Evolutionary conservation across 495 filamentous ascomycete genomes (phyloP).

Genomic region (Xylaria intraflava): DNA sequence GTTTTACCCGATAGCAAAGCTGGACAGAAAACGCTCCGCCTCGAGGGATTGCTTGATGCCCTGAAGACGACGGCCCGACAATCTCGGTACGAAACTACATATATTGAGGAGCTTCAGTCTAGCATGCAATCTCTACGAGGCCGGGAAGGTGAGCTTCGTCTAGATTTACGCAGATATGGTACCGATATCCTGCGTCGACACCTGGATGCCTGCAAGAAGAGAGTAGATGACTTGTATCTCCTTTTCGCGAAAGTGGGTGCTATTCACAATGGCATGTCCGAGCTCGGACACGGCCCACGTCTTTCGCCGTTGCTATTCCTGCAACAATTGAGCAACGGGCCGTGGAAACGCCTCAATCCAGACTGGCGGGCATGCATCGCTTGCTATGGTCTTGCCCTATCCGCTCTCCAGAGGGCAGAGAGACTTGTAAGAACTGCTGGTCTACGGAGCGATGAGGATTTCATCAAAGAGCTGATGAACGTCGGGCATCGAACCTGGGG

Average conservation of each 20-base stretch:
- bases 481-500: conserved; percentile 48
- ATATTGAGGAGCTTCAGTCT: conserved; percentile 1
- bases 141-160: background rate
- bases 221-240: background rate
- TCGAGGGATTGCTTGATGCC: background rate
- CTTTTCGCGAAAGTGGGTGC: background rate
- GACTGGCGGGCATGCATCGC: conserved; percentile 29
- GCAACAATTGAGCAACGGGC: background rate
- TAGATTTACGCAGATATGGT: background rate
- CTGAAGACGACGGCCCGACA: background rate
- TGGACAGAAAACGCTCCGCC: background rate
- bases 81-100: background rate
- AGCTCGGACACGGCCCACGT: conserved; percentile 19
- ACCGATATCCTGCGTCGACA: background rate
- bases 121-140: conserved; percentile 6
- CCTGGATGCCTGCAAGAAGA: background rate
- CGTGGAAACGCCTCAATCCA: background rate
- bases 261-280: background rate
- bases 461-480: conserved; percentile 47
- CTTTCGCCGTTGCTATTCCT: conserved; percentile 19
- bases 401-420: conserved; percentile 32
- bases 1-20: background rate
- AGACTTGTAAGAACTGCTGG: conserved; percentile 22
- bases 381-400: conserved; percentile 31
- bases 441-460: conserved; percentile 24